phyloP scores from a whole-genome alignment of 371 early-diverging fungal species.

The Thermomucor indicae-seudaticae region DNA sequence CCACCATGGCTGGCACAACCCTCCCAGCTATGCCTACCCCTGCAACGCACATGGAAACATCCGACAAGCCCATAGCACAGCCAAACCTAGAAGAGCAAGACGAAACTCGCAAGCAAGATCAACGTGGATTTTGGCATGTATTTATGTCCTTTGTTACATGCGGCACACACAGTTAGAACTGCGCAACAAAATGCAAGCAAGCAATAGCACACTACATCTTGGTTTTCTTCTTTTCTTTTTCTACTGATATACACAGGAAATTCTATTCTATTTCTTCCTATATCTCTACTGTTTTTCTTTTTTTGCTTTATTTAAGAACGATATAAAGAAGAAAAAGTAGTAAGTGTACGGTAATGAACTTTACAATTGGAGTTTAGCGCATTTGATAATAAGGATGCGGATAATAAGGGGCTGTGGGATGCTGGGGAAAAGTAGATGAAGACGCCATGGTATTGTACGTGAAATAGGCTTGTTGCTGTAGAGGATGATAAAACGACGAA shows the following conservation, averaged over 20 bases:
- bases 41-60: slow-evolving; percentile 1
- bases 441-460: background rate
- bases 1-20: slow-evolving; percentile 2
- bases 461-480: background rate
- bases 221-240: background rate
- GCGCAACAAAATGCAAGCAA: background rate
- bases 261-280: background rate
- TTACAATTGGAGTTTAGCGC: background rate
- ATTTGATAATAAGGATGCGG: background rate
- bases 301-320: background rate
- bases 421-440: too few relatives aligned
- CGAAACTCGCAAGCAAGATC: slow-evolving; percentile 4
- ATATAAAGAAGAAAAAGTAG: background rate
- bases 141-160: slow-evolving; percentile 21
- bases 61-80: slow-evolving; percentile 3
- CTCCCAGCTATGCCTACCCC: slow-evolving; percentile 2
- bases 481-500: background rate
- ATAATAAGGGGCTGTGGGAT: too few relatives aligned
- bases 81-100: background rate
- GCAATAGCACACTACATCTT: background rate
- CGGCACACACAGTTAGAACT: slow-evolving; percentile 4
- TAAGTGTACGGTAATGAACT: background rate
- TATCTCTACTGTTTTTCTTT: background rate
- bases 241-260: too few relatives aligned
- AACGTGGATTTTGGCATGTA: slow-evolving; percentile 23